phyloP scores from a whole-genome alignment of 2,329 filamentous ascomycete species.

The Exophiala dermatitidis region DNA sequence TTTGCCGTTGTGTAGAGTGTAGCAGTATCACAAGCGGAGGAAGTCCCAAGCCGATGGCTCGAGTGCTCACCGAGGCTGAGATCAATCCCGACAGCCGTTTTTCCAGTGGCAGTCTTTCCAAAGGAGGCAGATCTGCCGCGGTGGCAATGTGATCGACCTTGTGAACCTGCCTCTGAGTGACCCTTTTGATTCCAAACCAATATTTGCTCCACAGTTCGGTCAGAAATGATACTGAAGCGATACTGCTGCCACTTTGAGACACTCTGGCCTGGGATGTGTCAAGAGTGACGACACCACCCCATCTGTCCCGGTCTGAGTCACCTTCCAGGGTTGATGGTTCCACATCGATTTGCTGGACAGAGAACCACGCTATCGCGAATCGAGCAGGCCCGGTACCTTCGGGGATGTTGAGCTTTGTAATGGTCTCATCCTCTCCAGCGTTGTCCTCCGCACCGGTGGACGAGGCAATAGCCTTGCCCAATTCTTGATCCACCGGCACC shows the following conservation, averaged over 20 bases:
- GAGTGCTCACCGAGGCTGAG: slow-evolving; percentile 76
- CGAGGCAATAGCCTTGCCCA: slow-evolving; percentile 76
- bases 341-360: slow-evolving; percentile 44
- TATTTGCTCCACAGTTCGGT: slow-evolving; percentile 78
- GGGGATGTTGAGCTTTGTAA: slow-evolving; percentile 33
- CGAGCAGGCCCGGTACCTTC: slow-evolving; percentile 9
- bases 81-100: slow-evolving; percentile 76
- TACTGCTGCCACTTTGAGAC: slow-evolving; percentile 82
- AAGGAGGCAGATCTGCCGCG: slow-evolving; percentile 30
- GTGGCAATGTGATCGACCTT: slow-evolving; percentile 31
- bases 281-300: slow-evolving; percentile 80
- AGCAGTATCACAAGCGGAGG: slow-evolving; percentile 82
- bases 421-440: slow-evolving; percentile 65
- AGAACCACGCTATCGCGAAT: slow-evolving; percentile 67
- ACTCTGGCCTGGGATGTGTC: slow-evolving; percentile 82
- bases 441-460: slow-evolving; percentile 50
- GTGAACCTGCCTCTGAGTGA: slow-evolving; percentile 44
- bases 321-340: slow-evolving; percentile 40
- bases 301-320: slow-evolving; percentile 54
- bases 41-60: slow-evolving; percentile 78
- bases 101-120: slow-evolving; percentile 53
- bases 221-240: slow-evolving; percentile 68
- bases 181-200: slow-evolving; percentile 70
- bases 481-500: slow-evolving; percentile 76
- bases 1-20: slow-evolving; percentile 84